Evolutionary conservation across 2,329 filamentous ascomycete species (phyloP).

Genomic region (Dothideomycetidae sp.): DNA sequence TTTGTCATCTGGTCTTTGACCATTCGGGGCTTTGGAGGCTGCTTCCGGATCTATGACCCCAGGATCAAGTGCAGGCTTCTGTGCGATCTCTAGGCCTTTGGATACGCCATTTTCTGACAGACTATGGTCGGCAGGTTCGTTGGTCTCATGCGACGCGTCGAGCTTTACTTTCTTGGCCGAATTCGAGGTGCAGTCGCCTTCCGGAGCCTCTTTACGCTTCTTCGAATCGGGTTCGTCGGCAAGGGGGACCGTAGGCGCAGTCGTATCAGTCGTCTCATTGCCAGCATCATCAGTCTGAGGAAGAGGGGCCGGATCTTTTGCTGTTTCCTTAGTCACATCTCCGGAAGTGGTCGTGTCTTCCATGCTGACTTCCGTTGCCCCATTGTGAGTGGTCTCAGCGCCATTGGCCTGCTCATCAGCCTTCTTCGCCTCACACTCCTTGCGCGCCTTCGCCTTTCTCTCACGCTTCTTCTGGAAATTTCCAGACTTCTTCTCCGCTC

Average conservation of each 20-base stretch:
- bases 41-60: constrained; percentile 13
- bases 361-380: not conserved
- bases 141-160: not conserved
- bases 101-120: constrained; percentile 10
- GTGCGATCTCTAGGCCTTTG: constrained; percentile 10
- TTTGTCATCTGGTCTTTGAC: constrained; percentile 10
- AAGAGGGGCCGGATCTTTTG: too few relatives aligned
- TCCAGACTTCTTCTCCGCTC: constrained; percentile 6
- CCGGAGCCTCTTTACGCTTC: not conserved
- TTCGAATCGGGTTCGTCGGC: not conserved
- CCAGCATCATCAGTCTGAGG: not conserved
- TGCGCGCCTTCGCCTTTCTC: constrained; percentile 19
- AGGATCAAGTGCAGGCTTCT: constrained; percentile 11
- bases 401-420: constrained; percentile 18
- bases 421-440: constrained; percentile 19
- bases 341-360: not conserved
- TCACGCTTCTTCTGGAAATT: constrained; percentile 19
- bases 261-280: not conserved
- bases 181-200: not conserved
- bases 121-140: not conserved
- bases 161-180: constrained; percentile 1
- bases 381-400: not conserved
- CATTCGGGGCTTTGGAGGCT: constrained; percentile 7
- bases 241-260: too few relatives aligned
- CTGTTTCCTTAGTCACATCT: not conserved